Conservation (phyloP, 768 basidiomycete species). For the Hemileccinum rubropunctum region DNA sequence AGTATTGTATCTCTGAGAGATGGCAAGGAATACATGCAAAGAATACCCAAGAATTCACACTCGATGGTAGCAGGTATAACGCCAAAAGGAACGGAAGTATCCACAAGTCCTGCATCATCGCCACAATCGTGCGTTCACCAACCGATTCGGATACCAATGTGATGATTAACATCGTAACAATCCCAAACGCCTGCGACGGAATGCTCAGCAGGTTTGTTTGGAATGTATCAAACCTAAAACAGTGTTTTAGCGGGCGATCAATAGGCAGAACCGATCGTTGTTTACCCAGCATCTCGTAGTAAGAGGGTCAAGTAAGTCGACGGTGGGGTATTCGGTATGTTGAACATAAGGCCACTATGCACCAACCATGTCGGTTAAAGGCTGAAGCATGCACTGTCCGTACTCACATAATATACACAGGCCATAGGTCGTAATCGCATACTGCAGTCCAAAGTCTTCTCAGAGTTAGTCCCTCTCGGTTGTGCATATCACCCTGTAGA, state of each 20-base stretch:
- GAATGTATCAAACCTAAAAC: constrained; percentile 53
- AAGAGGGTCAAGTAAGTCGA: constrained; percentile 57
- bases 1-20: background rate
- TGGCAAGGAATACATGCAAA: constrained; percentile 36
- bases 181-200: constrained; percentile 49
- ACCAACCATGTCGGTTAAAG: background rate
- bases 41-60: constrained; percentile 51
- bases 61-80: constrained; percentile 45
- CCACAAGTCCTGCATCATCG: constrained; percentile 59
- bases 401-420: constrained; percentile 50
- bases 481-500: constrained; percentile 54
- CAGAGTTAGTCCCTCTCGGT: constrained; percentile 55
- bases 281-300: constrained; percentile 50
- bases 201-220: constrained; percentile 60
- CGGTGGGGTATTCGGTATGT: constrained; percentile 48
- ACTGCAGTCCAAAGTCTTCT: constrained; percentile 51
- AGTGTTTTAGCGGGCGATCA: background rate
- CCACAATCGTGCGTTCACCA: constrained; percentile 51
- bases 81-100: constrained; percentile 59
- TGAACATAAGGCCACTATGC: constrained; percentile 49
- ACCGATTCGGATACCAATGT: constrained; percentile 51
- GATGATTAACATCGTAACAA: constrained; percentile 50
- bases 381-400: background rate
- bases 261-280: background rate
- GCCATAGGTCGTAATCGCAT: constrained; percentile 66